A percentile compares a stretch with the other conserved stretches of the same genome.
Conservation (phyloP, 2,329 filamentous ascomycete species). For the Neurospora crassa region DNA sequence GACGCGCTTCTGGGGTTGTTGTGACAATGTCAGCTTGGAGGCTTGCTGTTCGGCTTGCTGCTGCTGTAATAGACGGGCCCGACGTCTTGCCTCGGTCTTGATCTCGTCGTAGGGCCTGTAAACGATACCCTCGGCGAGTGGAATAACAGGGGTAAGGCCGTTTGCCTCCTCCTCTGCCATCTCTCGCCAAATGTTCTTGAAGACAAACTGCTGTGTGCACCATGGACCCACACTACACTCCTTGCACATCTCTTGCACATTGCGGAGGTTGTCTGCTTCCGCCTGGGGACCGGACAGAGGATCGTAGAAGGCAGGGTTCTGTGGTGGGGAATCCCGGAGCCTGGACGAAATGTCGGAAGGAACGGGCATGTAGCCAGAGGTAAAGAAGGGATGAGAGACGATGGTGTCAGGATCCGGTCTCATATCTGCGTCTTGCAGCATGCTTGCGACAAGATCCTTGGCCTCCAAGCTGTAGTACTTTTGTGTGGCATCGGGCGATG, state of each 20-base stretch:
- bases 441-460: slow-evolving; percentile 66
- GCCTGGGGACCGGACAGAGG: slow-evolving; percentile 35
- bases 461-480: slow-evolving; percentile 67
- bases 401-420: slow-evolving; percentile 70
- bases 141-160: slow-evolving; percentile 53
- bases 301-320: slow-evolving; percentile 47
- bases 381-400: slow-evolving; percentile 72
- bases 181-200: slow-evolving; percentile 54
- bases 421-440: slow-evolving; percentile 66
- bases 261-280: slow-evolving; percentile 37
- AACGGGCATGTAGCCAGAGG: slow-evolving; percentile 61
- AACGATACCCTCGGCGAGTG: slow-evolving; percentile 50
- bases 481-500: slow-evolving; percentile 51
- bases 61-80: slow-evolving; percentile 18
- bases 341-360: slow-evolving; percentile 48
- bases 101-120: slow-evolving; percentile 57
- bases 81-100: slow-evolving; percentile 40
- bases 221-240: slow-evolving; percentile 51
- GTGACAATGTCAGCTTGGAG: not conserved
- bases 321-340: slow-evolving; percentile 47
- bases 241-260: slow-evolving; percentile 47
- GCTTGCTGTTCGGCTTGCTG: slow-evolving; percentile 1
- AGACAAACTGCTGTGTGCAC: slow-evolving; percentile 34
- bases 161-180: slow-evolving; percentile 60
- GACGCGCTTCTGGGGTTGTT: slow-evolving; percentile 7